phyloP scores from a whole-genome alignment of 108 stramenopile species.

The Cyclotella kingstonii region DNA sequence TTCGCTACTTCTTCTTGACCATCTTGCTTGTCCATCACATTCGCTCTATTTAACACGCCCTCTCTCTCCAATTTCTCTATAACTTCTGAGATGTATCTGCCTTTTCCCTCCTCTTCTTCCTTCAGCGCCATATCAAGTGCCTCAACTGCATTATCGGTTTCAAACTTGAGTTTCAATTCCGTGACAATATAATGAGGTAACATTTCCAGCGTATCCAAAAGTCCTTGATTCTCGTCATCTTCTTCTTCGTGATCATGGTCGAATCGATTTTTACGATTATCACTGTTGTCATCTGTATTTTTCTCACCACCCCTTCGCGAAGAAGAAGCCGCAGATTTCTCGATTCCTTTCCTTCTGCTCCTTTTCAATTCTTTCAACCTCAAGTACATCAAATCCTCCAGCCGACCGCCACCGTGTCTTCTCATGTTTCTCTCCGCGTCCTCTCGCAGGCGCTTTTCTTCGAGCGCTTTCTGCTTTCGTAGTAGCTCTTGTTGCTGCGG shows the following conservation, averaged over 20 bases:
- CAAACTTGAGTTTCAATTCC: constrained; percentile 35
- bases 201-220: constrained; percentile 28
- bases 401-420: constrained; percentile 1
- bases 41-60: constrained; percentile 1
- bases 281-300: not conserved
- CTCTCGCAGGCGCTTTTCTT: constrained; percentile 15
- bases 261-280: no score
- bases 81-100: constrained; percentile 2
- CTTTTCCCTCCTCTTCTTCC: constrained; percentile 24
- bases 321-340: not conserved
- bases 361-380: constrained; percentile 20
- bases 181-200: constrained; percentile 31
- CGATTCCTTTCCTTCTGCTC: constrained; percentile 12
- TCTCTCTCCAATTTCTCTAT: constrained; percentile 3
- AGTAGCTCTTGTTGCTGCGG: constrained; percentile 29
- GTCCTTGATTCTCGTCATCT: constrained; percentile 5
- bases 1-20: not conserved
- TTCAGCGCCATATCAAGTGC: constrained; percentile 31
- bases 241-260: constrained; percentile 8
- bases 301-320: not conserved
- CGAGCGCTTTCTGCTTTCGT: constrained; percentile 10
- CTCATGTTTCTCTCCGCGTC: constrained; percentile 18
- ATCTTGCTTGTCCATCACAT: not conserved
- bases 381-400: constrained; percentile 25
- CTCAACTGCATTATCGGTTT: constrained; percentile 26